phyloP scores from a whole-genome alignment of 495 filamentous ascomycete genomes.

The Aspergillus bertholletiae region DNA sequence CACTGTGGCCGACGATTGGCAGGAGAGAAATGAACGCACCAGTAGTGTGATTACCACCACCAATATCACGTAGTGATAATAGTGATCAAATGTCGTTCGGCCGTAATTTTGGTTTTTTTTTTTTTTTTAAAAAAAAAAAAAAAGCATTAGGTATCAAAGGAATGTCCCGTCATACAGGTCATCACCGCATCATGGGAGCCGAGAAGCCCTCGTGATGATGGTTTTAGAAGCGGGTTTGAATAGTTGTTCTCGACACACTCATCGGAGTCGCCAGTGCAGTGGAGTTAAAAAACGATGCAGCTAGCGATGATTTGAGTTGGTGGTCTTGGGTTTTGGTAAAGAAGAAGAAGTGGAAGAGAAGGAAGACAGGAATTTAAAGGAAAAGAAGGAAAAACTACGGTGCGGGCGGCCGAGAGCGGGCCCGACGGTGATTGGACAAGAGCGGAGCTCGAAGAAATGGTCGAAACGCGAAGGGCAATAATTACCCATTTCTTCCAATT shows the following conservation, averaged over 20 bases:
- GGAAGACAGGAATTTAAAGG: constrained; percentile 18
- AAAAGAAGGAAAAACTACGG: constrained; percentile 33
- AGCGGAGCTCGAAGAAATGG: constrained; percentile 17
- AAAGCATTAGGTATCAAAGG: neutral
- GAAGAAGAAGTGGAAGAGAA: constrained; percentile 34
- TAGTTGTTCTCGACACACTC: constrained; percentile 76
- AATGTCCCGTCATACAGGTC: constrained; percentile 89
- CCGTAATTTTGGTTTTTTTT: too few relatives aligned
- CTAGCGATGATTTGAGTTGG: constrained; percentile 93
- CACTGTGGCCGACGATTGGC: neutral
- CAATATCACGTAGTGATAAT: neutral
- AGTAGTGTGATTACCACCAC: neutral
- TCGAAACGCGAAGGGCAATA: constrained; percentile 4
- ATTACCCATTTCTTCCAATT: constrained; percentile 5
- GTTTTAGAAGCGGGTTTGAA: constrained; percentile 86
- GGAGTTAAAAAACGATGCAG: constrained; percentile 40
- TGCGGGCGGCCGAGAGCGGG: constrained; percentile 25
- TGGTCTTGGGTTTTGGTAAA: constrained; percentile 67
- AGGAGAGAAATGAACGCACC: constrained; percentile 9
- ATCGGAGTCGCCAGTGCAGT: constrained; percentile 86
- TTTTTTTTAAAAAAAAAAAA: constrained; percentile 5
- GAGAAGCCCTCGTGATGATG: constrained; percentile 94
- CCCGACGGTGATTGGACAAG: constrained; percentile 27
- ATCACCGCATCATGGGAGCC: constrained; percentile 96
- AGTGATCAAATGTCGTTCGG: neutral